These are phyloP conservation scores for Colletotrichum trifolii DNA, from an alignment of 2,329 filamentous ascomycete species.

Conservation along the genomic window DNA sequence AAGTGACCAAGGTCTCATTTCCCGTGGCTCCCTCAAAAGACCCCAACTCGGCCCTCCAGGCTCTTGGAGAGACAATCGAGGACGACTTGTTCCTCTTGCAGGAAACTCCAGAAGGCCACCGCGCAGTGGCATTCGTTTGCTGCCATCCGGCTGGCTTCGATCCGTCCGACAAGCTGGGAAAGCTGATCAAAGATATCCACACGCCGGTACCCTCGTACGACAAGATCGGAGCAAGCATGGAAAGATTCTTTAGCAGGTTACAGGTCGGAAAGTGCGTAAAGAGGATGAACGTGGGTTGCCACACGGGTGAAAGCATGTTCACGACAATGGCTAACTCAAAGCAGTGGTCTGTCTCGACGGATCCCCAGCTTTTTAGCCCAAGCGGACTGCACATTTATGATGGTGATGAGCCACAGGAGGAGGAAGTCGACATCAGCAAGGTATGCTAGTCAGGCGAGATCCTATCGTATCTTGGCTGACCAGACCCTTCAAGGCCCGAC, in stretches of 20 bases:
- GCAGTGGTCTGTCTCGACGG: constrained; percentile 62
- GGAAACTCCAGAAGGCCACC: constrained; percentile 54
- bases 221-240: constrained; percentile 66
- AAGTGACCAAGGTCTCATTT: constrained; percentile 47
- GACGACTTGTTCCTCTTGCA: constrained; percentile 65
- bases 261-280: constrained; percentile 61
- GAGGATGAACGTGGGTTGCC: constrained; percentile 58
- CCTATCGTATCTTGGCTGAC: not conserved
- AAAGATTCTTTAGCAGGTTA: constrained; percentile 61
- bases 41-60: constrained; percentile 48
- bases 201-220: constrained; percentile 64
- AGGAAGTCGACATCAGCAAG: constrained; percentile 52
- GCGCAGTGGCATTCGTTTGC: constrained; percentile 60
- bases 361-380: constrained; percentile 53
- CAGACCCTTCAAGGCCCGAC: constrained; percentile 45
- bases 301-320: not conserved
- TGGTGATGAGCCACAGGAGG: constrained; percentile 46
- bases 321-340: constrained; percentile 1
- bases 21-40: constrained; percentile 45
- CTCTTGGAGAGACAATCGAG: constrained; percentile 62
- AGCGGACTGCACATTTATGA: constrained; percentile 50
- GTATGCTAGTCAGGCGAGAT: constrained; percentile 37
- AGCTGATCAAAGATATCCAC: constrained; percentile 61
- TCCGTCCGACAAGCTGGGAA: constrained; percentile 61
- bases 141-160: constrained; percentile 66